Evolutionary conservation across 306 rosid species (phyloP).

Genomic region (Begonia masoniana): DNA sequence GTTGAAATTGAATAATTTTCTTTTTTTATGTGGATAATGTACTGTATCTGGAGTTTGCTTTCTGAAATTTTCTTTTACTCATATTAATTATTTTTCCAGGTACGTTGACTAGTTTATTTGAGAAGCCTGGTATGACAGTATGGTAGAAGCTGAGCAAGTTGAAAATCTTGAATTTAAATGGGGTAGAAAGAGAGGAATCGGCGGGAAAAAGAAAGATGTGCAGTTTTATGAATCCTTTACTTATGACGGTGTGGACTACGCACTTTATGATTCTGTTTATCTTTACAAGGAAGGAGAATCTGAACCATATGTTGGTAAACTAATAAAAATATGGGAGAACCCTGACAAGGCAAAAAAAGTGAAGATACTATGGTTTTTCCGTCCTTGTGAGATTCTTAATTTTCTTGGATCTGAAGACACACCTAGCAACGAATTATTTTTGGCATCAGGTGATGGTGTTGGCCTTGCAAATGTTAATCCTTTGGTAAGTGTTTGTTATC

Average conservation of each 20-base stretch:
- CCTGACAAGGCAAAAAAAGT: slow-evolving; percentile 45
- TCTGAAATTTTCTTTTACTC: too few species aligned
- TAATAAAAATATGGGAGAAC: slow-evolving; percentile 60
- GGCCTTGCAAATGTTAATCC: slow-evolving; percentile 70
- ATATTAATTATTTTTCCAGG: too few species aligned
- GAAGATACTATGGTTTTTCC: slow-evolving; percentile 76
- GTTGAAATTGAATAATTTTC: too few species aligned
- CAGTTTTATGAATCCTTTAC: slow-evolving; percentile 56
- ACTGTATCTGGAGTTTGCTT: too few species aligned
- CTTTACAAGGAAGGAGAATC: slow-evolving; percentile 50
- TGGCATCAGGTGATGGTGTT: slow-evolving; percentile 69
- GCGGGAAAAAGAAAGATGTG: slow-evolving; percentile 40
- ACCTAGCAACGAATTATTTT: slow-evolving; percentile 44
- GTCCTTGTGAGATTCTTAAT: slow-evolving; percentile 51
- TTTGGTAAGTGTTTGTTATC: slow-evolving; percentile 38
- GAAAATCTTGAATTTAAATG: slow-evolving; percentile 46
- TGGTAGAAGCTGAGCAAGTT: slow-evolving; percentile 23
- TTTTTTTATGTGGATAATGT: too few species aligned
- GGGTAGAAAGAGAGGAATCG: slow-evolving; percentile 38
- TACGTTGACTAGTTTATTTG: too few species aligned
- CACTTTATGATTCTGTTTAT: slow-evolving; percentile 56
- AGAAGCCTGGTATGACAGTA: slow-evolving; percentile 12
- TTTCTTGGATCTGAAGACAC: slow-evolving; percentile 28
- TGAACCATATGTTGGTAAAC: slow-evolving; percentile 58
- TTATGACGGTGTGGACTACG: slow-evolving; percentile 50